Conservation (phyloP, 2,329 filamentous ascomycete genomes). For the Sclerotinia minor region DNA sequence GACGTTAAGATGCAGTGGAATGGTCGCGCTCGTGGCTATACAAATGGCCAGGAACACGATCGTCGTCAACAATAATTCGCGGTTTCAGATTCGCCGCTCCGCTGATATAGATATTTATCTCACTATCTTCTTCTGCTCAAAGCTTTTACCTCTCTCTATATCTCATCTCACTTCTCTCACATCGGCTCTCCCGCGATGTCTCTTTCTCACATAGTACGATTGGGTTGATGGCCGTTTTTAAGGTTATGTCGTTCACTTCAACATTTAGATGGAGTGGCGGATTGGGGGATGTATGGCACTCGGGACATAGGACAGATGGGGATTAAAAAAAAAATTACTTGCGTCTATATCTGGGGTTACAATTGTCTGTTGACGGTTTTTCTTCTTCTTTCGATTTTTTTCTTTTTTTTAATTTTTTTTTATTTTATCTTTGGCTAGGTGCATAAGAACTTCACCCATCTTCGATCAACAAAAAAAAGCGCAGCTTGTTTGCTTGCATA, state of each 20-base stretch:
- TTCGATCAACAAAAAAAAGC: neutral
- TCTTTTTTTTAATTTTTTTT: neutral
- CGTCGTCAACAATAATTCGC: neutral
- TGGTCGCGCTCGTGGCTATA: conserved; percentile 8
- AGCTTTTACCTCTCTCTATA: conserved; percentile 5
- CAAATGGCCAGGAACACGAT: neutral
- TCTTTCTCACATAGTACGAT: neutral
- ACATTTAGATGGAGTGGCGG: neutral
- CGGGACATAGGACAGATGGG: neutral
- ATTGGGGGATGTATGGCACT: neutral
- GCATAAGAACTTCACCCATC: neutral
- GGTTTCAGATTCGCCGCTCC: neutral
- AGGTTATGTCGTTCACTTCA: conserved; percentile 8
- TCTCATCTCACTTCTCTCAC: conserved; percentile 7
- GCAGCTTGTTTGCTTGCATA: neutral
- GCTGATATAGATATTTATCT: conserved; percentile 4
- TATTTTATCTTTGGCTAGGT: neutral
- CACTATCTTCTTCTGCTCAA: neutral
- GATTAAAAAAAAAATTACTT: neutral
- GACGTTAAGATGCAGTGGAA: neutral
- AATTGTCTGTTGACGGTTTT: neutral
- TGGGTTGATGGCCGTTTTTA: conserved; percentile 15
- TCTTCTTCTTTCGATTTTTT: neutral
- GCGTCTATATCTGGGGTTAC: conserved; percentile 12
- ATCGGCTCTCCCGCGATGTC: neutral